phyloP scores from a whole-genome alignment of 768 basidiomycete species.

The Mycena albidolilacea region DNA sequence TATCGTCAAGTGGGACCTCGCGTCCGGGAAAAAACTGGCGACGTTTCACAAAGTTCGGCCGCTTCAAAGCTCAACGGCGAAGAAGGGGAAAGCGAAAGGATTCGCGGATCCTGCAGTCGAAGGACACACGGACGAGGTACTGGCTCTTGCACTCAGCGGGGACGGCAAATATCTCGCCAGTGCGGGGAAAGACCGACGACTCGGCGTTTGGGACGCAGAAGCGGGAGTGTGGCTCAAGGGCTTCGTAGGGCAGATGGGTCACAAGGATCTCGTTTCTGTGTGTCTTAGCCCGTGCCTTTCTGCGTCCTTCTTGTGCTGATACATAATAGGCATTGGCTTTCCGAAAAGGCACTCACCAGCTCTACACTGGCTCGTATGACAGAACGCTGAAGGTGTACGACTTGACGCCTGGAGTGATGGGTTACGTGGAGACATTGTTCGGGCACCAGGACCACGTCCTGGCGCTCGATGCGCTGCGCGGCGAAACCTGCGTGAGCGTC shows the following conservation, averaged over 20 bases:
- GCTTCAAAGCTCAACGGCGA: slow-evolving; percentile 43
- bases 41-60: slow-evolving; percentile 74
- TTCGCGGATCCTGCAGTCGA: slow-evolving; percentile 62
- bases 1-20: slow-evolving; percentile 89
- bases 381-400: slow-evolving; percentile 94
- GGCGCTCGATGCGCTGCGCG: slow-evolving; percentile 83
- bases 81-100: slow-evolving; percentile 74
- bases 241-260: slow-evolving; percentile 85
- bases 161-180: slow-evolving; percentile 91
- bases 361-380: slow-evolving; percentile 87
- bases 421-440: slow-evolving; percentile 96
- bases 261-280: slow-evolving; percentile 60
- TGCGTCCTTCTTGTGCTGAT: slow-evolving; percentile 14
- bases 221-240: slow-evolving; percentile 83
- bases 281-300: slow-evolving; percentile 32
- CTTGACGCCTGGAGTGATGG: slow-evolving; percentile 77
- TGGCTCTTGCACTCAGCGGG: slow-evolving; percentile 85
- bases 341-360: slow-evolving; percentile 80
- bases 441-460: slow-evolving; percentile 95
- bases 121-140: slow-evolving; percentile 92
- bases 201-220: slow-evolving; percentile 91
- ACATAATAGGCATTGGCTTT: slow-evolving; percentile 74
- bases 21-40: slow-evolving; percentile 69
- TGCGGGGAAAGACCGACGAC: slow-evolving; percentile 85
- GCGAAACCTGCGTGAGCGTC: slow-evolving; percentile 88